phyloP scores from a whole-genome alignment of 768 basidiomycete genomes.

The Boletellus sp. region DNA sequence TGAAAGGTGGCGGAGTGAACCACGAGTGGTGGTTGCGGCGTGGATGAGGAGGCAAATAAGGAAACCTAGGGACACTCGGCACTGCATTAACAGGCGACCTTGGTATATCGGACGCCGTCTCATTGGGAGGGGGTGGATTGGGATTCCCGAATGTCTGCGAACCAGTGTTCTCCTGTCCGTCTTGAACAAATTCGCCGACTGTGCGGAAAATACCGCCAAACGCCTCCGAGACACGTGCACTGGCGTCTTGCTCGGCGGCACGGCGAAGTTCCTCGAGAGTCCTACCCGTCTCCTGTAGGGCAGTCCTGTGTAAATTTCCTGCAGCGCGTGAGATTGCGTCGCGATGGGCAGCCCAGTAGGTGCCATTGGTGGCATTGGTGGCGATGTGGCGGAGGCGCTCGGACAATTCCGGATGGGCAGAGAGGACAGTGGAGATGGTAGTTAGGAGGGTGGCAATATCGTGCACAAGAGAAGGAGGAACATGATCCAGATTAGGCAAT shows the following conservation, averaged over 20 bases:
- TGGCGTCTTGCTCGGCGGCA: slow-evolving; percentile 61
- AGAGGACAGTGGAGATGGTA: slow-evolving; percentile 51
- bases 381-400: slow-evolving; percentile 64
- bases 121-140: not conserved
- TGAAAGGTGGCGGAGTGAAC: slow-evolving; percentile 15
- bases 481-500: slow-evolving; percentile 19
- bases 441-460: slow-evolving; percentile 64
- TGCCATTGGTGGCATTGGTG: slow-evolving; percentile 56
- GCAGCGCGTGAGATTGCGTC: slow-evolving; percentile 56
- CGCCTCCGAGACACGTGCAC: slow-evolving; percentile 58
- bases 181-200: slow-evolving; percentile 38
- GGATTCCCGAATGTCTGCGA: slow-evolving; percentile 2
- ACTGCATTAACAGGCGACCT: slow-evolving; percentile 5
- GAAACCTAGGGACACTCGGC: slow-evolving; percentile 15
- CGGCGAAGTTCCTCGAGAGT: slow-evolving; percentile 46
- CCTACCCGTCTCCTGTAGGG: slow-evolving; percentile 35
- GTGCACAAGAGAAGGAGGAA: slow-evolving; percentile 48
- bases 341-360: slow-evolving; percentile 67
- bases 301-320: slow-evolving; percentile 47
- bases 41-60: slow-evolving; percentile 14
- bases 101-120: not conserved
- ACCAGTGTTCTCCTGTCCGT: slow-evolving; percentile 7
- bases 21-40: slow-evolving; percentile 26
- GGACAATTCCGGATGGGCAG: slow-evolving; percentile 67
- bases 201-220: slow-evolving; percentile 56